Evolutionary conservation across 176 grass and related monocot species (phyloP).

Genomic region (Eleusine coracana): DNA sequence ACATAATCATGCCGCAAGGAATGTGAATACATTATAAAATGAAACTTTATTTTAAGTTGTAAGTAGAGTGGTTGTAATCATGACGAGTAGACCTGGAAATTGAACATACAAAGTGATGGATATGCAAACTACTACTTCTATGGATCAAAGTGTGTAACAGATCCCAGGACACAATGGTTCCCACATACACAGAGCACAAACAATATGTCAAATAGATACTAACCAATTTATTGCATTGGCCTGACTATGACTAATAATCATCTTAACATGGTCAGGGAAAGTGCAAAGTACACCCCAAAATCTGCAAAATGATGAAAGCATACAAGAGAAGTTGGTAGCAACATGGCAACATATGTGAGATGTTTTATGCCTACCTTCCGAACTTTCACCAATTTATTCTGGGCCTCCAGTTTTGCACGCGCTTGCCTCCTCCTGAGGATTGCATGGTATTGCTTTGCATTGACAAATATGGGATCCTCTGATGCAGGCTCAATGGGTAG

Average conservation of each 20-base stretch:
- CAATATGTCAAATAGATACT: not conserved
- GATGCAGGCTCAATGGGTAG: conserved; percentile 67
- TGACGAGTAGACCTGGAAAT: not conserved
- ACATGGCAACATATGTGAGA: not conserved
- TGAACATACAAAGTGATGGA: not conserved
- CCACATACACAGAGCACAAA: not conserved
- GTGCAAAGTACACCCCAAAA: not conserved
- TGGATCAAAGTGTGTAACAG: not conserved
- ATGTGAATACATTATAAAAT: not conserved
- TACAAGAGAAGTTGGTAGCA: not conserved
- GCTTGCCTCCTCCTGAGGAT: conserved; percentile 82
- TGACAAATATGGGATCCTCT: conserved; percentile 92
- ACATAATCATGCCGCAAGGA: not conserved
- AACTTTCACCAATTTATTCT: conserved; percentile 85
- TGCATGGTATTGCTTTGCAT: conserved; percentile 90
- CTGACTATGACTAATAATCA: not conserved
- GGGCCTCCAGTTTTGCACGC: conserved; percentile 84
- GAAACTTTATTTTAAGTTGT: too few species aligned
- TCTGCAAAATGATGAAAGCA: not conserved
- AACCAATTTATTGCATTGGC: not conserved
- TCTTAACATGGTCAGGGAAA: not conserved
- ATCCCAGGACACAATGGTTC: not conserved
- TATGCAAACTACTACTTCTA: not conserved
- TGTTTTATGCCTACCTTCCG: conserved; percentile 65
- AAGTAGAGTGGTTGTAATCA: too few species aligned